Evolutionary conservation across 2,329 filamentous ascomycete species (phyloP).

Genomic region (Verruconis gallopava): DNA sequence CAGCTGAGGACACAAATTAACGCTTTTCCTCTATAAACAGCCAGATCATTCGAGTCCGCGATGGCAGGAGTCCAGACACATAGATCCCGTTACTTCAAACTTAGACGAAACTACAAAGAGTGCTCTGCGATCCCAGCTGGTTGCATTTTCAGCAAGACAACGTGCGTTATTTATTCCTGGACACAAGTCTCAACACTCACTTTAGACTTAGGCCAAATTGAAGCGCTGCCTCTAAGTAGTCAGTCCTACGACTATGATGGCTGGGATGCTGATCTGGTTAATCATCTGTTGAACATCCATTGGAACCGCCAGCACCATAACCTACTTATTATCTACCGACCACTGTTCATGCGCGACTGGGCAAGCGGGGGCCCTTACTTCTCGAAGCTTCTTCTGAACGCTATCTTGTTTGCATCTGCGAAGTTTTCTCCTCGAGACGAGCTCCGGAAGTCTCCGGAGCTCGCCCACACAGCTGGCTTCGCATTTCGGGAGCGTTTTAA

Average conservation of each 20-base stretch:
- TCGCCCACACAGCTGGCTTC: constrained; percentile 33
- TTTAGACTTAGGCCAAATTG: constrained; percentile 2
- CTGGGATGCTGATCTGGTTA: constrained; percentile 8
- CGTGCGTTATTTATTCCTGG: not conserved
- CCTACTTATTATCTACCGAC: constrained; percentile 34
- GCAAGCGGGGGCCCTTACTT: constrained; percentile 40
- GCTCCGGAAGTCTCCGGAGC: constrained; percentile 30
- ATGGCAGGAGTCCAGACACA: not conserved
- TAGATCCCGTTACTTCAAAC: not conserved
- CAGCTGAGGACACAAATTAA: too few species aligned
- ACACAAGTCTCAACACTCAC: not conserved
- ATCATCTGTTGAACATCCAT: constrained; percentile 12
- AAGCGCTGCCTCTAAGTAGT: constrained; percentile 3
- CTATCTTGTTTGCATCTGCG: constrained; percentile 32
- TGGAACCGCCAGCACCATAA: constrained; percentile 39
- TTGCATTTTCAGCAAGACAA: constrained; percentile 8
- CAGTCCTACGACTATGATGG: constrained; percentile 9
- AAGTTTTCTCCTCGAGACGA: constrained; percentile 32
- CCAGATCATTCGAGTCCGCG: not conserved
- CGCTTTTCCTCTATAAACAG: too few species aligned
- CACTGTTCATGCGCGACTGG: constrained; percentile 27
- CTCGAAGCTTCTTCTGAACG: constrained; percentile 40
- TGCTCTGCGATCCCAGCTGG: constrained; percentile 4
- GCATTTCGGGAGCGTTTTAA: constrained; percentile 21
- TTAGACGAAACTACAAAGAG: constrained; percentile 2